Percentiles rank a stretch among this genome's conserved stretches.
Evolutionary conservation across 805 yeast genomes (phyloP).

Genomic region (Yarrowia porcina): DNA sequence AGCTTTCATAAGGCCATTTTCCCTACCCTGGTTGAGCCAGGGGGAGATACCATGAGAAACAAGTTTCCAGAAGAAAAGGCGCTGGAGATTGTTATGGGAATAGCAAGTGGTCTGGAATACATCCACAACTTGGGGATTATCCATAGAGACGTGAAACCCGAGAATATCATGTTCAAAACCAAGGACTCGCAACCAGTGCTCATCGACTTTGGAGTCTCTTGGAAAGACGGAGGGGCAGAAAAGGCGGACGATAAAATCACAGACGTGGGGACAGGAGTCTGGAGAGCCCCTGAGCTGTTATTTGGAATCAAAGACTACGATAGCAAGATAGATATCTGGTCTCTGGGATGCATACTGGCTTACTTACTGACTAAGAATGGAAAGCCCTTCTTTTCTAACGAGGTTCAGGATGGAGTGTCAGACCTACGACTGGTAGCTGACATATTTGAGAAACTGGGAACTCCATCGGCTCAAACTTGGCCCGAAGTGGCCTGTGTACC

Average conservation of each 20-base stretch:
- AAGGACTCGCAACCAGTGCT: constrained; percentile 40
- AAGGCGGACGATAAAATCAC: constrained; percentile 45
- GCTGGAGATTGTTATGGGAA: constrained; percentile 26
- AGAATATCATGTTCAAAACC: constrained; percentile 53
- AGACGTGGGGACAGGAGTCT: constrained; percentile 62
- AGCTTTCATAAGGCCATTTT: constrained; percentile 39
- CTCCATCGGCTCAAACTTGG: constrained; percentile 44
- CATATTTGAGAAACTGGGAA: constrained; percentile 58
- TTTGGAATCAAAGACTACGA: constrained; percentile 57
- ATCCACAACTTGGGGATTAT: constrained; percentile 64
- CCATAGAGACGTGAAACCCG: constrained; percentile 65
- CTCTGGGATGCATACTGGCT: constrained; percentile 61
- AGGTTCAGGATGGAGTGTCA: constrained; percentile 39
- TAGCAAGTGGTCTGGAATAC: constrained; percentile 60
- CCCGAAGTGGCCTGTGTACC: constrained; percentile 28
- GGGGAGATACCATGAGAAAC: constrained; percentile 35
- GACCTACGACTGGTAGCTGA: constrained; percentile 59
- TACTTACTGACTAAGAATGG: constrained; percentile 46
- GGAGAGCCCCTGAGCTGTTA: constrained; percentile 71
- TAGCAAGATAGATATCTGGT: constrained; percentile 65
- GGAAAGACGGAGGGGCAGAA: constrained; percentile 37
- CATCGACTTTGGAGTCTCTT: constrained; percentile 70
- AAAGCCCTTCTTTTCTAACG: constrained; percentile 41
- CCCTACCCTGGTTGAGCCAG: constrained; percentile 34
- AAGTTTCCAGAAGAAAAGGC: constrained; percentile 42